Percentiles rank a stretch among this genome's conserved stretches.
phyloP scores from a whole-genome alignment of 163 green algal species.

The Volvox carteri region DNA sequence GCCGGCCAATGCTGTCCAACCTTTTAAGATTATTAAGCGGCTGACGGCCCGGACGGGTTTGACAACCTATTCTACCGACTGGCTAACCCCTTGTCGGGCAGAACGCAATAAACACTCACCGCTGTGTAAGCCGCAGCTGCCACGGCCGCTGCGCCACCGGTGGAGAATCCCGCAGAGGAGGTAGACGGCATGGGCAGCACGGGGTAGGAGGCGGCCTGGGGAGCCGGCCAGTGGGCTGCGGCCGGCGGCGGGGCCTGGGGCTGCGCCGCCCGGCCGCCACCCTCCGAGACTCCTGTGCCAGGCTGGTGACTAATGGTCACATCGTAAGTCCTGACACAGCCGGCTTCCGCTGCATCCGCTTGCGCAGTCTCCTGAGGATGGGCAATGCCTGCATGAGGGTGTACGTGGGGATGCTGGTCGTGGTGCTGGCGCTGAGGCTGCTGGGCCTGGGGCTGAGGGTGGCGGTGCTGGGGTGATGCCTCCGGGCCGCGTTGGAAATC shows the following conservation, averaged over 20 bases:
- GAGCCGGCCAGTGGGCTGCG: background rate
- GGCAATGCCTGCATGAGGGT: background rate
- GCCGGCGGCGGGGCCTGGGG: background rate
- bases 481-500: background rate
- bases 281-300: background rate
- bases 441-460: background rate
- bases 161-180: background rate
- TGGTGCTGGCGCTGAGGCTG: too few relatives aligned
- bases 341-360: background rate
- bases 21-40: background rate
- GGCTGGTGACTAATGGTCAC: constrained; percentile 34
- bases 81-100: too few relatives aligned
- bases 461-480: background rate
- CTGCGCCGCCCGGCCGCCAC: background rate
- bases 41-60: too few relatives aligned
- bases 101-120: background rate
- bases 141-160: background rate
- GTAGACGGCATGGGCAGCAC: background rate
- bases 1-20: background rate
- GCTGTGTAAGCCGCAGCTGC: constrained; percentile 22
- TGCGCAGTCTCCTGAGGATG: background rate
- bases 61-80: too few relatives aligned
- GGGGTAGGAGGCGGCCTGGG: background rate
- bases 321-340: constrained; percentile 5
- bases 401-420: background rate